A percentile compares a stretch with the other conserved stretches of the same genome.
phyloP scores from a whole-genome alignment of 2,329 filamentous ascomycete species.

The Scedosporium boydii region DNA sequence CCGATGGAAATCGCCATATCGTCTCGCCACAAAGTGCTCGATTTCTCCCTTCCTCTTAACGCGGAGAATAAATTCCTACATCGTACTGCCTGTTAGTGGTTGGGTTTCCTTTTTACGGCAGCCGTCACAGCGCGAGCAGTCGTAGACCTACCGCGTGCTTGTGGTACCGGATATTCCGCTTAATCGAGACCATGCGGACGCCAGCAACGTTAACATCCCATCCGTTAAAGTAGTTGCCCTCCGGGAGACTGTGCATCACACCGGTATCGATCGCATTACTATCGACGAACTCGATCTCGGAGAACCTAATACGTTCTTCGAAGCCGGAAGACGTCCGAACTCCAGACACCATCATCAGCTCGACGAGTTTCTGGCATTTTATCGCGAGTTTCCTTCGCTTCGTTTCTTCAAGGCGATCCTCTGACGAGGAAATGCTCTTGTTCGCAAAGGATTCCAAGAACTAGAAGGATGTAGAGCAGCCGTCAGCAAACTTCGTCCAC shows the following conservation, averaged over 20 bases:
- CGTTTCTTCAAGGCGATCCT: slow-evolving; percentile 91
- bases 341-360: slow-evolving; percentile 99
- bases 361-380: slow-evolving; percentile 91
- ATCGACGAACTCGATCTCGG: slow-evolving; percentile 94
- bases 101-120: not conserved
- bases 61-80: slow-evolving; percentile 77
- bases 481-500: not conserved
- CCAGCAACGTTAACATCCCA: slow-evolving; percentile 96
- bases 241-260: slow-evolving; percentile 74
- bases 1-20: slow-evolving; percentile 80
- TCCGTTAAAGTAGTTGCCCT: slow-evolving; percentile 86
- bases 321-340: slow-evolving; percentile 93
- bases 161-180: slow-evolving; percentile 81
- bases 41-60: slow-evolving; percentile 68
- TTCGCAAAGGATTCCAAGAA: slow-evolving; percentile 96
- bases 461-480: slow-evolving; percentile 30
- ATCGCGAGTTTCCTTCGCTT: slow-evolving; percentile 85
- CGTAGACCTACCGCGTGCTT: slow-evolving; percentile 66
- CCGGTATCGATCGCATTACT: slow-evolving; percentile 86
- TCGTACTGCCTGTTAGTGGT: not conserved
- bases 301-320: slow-evolving; percentile 93
- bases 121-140: too few relatives aligned
- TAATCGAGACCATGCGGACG: slow-evolving; percentile 70
- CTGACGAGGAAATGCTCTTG: slow-evolving; percentile 94
- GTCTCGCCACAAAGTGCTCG: slow-evolving; percentile 70